Evolutionary conservation across 2,329 filamentous ascomycete genomes (phyloP), one percentile per base, ranked within the genome.

Genomic region (Zymoseptoria brevis): DNA sequence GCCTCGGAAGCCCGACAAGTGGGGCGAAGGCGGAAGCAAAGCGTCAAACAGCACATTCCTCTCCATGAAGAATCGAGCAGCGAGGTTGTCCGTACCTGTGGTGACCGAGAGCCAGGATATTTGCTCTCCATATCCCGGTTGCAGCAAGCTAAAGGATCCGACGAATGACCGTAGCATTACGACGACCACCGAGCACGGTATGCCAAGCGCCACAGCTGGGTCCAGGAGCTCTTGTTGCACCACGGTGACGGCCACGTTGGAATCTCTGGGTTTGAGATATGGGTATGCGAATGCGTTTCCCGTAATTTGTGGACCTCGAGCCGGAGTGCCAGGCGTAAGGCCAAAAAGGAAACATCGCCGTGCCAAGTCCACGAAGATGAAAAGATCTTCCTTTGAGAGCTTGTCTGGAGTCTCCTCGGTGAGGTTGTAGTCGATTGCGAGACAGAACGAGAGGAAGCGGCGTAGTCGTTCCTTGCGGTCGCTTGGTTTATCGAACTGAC

Each of bases 341-440:
- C 26, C 26, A 29, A 29, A 8, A 8, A 29, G 26, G 8, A 29
- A 29, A 8, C 26, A 29, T 29, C 26, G 26, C 26, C 26, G 26
- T 8, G 26, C 26, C 26, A 29, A 8, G 26, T 29, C 26, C 26
- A 29, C 26, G 26, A 29, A 29, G 26, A 29, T 29, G 26, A 8
- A 29, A 29, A 29, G 26, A 8, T 51, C 54, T 56, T 45, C 54
- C 49, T 49, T 56, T 21, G 54, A 56, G 54, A 56, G 26, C 30
- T 41, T 50, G 16, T 56, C 54, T 22, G 54, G 54, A 16, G n/a
- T 49, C 21, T 24, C 19, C 11, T 24, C 35, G 21, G 48, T 35
- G 16, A 26, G 19, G 4, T 26, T 30, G 41, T 56, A 56, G 41
- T 56, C 54, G 54, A 56, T 48, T 16, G 54, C 54, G n/a, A 56